phyloP scores from a whole-genome alignment of 257 asterid genomes.

The Cordia subcordata region DNA sequence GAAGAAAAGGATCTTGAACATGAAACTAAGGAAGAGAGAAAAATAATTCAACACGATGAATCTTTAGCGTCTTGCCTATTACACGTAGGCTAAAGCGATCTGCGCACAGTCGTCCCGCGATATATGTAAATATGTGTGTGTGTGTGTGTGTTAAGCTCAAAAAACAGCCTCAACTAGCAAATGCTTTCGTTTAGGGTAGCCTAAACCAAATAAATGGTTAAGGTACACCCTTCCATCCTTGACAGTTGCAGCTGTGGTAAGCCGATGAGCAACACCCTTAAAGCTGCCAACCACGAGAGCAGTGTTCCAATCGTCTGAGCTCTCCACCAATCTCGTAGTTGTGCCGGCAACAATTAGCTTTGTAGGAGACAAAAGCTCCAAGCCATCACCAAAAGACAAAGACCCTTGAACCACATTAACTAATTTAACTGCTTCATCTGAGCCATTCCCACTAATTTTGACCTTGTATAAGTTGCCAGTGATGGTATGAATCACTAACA shows the following conservation, averaged over 20 bases:
- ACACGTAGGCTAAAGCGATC: constrained; percentile 11
- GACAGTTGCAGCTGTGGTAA: constrained; percentile 64
- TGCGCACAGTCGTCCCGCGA: no score
- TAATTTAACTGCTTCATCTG: constrained; percentile 33
- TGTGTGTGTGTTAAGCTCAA: no score
- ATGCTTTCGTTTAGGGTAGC: constrained; percentile 82
- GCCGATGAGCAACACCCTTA: constrained; percentile 52
- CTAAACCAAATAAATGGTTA: constrained; percentile 78
- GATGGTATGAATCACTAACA: constrained; percentile 61
- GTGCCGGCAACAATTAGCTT: constrained; percentile 76
- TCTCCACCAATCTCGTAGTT: constrained; percentile 61
- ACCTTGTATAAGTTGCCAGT: constrained; percentile 73
- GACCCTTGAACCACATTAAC: constrained; percentile 46
- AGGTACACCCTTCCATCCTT: constrained; percentile 79
- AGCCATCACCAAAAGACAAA: constrained; percentile 72
- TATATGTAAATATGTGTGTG: no score
- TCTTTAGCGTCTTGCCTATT: neutral
- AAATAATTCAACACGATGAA: neutral
- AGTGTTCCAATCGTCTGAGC: constrained; percentile 70
- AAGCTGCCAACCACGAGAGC: constrained; percentile 49
- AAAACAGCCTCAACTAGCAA: constrained; percentile 73
- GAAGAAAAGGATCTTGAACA: neutral
- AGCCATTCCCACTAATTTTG: constrained; percentile 29
- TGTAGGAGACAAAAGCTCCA: constrained; percentile 63
- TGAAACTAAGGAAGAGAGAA: neutral